Percentiles rank a stretch among this genome's conserved stretches.
These are phyloP conservation scores for Arctium minus DNA, from an alignment of 129 eudicot species.

Conservation along the genomic window DNA sequence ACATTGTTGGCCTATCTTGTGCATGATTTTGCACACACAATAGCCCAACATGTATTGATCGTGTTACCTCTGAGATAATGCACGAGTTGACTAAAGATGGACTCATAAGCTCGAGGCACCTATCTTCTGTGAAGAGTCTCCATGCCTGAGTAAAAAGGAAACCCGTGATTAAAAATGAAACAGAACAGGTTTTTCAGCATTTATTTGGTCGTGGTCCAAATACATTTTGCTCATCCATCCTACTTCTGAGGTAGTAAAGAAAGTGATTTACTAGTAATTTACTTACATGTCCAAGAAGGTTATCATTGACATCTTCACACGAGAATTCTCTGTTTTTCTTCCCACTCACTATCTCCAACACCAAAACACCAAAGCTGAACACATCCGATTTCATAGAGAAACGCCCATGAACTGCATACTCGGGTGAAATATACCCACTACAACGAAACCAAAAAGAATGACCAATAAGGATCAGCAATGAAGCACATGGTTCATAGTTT, in stretches of 20 bases:
- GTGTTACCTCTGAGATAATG: neutral
- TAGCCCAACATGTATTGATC: conserved; percentile 3
- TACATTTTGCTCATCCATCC: no score
- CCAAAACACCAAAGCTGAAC: conserved; percentile 34
- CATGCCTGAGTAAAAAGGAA: neutral
- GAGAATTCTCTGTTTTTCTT: conserved; percentile 34
- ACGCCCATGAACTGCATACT: conserved; percentile 36
- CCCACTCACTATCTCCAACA: conserved; percentile 33
- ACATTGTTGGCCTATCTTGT: conserved; percentile 2
- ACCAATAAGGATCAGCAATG: neutral
- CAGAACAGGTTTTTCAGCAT: no score
- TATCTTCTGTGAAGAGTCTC: neutral
- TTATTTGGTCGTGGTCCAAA: no score
- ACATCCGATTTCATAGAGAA: conserved; percentile 39
- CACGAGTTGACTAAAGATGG: neutral
- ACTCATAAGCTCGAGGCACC: neutral
- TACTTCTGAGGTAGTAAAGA: no score
- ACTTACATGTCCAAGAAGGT: conserved; percentile 41
- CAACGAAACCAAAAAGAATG: neutral
- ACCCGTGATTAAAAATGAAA: neutral
- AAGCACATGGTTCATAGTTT: neutral
- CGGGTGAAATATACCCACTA: conserved; percentile 35
- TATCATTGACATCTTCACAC: conserved; percentile 26
- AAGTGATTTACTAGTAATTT: neutral
- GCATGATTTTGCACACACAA: conserved; percentile 3